Evolutionary conservation across 2,329 filamentous ascomycete species (phyloP).

Genomic region (Cercospora citrullina): DNA sequence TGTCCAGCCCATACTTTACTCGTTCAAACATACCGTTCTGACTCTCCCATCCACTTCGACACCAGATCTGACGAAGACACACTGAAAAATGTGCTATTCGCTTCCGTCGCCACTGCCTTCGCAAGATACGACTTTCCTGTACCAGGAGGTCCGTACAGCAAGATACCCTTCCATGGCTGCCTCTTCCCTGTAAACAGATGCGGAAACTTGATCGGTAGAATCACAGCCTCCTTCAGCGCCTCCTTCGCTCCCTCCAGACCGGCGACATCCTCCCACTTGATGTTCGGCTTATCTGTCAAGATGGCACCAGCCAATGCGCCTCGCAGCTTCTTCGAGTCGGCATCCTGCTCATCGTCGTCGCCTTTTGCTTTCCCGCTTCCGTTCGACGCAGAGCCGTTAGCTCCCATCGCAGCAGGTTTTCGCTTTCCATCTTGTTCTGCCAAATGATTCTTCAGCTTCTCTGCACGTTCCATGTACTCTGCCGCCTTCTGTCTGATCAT

Average conservation of each 20-base stretch:
- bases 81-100: constrained; percentile 98
- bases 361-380: constrained; percentile 65
- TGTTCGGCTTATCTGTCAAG: constrained; percentile 89
- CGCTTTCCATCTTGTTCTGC: constrained; percentile 68
- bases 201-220: constrained; percentile 97
- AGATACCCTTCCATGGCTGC: constrained; percentile 96
- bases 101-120: constrained; percentile 96
- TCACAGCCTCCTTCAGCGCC: constrained; percentile 94
- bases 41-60: constrained; percentile 99
- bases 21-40: constrained; percentile 71
- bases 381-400: constrained; percentile 66
- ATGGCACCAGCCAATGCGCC: constrained; percentile 90
- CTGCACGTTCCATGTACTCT: constrained; percentile 98
- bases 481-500: constrained; percentile 94
- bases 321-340: constrained; percentile 92
- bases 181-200: constrained; percentile 94
- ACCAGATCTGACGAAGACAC: constrained; percentile 96
- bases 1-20: neutral
- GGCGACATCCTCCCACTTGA: constrained; percentile 97
- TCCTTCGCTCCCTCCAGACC: constrained; percentile 93
- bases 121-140: constrained; percentile 97
- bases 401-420: constrained; percentile 70
- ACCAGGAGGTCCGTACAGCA: constrained; percentile 92
- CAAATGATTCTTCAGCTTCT: constrained; percentile 94
- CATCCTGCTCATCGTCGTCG: constrained; percentile 66